phyloP scores from a whole-genome alignment of 1,139 yeast species.

The Taphrina pruni region DNA sequence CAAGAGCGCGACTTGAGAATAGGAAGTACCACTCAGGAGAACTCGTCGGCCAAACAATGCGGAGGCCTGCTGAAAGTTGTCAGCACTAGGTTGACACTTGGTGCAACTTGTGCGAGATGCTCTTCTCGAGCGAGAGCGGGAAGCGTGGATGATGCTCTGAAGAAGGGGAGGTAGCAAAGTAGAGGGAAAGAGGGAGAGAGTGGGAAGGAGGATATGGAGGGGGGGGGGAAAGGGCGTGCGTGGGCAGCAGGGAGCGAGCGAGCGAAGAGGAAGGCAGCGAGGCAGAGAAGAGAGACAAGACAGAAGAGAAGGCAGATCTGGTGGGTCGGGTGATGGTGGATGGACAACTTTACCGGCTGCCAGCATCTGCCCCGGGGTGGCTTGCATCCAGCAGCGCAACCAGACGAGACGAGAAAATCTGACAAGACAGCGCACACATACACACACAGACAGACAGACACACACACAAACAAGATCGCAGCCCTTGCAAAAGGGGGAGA shows the following conservation, averaged over 20 bases:
- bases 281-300: conserved; percentile 26
- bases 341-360: background rate
- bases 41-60: background rate
- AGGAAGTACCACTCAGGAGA: conserved; percentile 15
- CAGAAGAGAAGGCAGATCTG: conserved; percentile 18
- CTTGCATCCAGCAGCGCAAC: too few species aligned
- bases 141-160: background rate
- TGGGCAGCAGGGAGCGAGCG: background rate
- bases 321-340: background rate
- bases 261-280: conserved; percentile 4
- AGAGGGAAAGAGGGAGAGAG: background rate
- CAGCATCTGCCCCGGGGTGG: too few species aligned
- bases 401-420: too few species aligned
- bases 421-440: too few species aligned
- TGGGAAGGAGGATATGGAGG: conserved; percentile 1
- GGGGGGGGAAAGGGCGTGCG: background rate
- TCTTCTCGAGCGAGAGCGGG: background rate
- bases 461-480: too few species aligned
- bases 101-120: background rate
- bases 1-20: background rate
- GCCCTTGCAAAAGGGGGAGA: too few species aligned
- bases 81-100: background rate
- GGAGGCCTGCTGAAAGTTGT: background rate
- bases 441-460: too few species aligned
- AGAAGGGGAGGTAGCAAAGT: background rate